Evolutionary conservation across 345 rosid genomes (phyloP), one percentile per base, ranked within the genome.

Genomic region (Excoecaria cochinchinensis): DNA sequence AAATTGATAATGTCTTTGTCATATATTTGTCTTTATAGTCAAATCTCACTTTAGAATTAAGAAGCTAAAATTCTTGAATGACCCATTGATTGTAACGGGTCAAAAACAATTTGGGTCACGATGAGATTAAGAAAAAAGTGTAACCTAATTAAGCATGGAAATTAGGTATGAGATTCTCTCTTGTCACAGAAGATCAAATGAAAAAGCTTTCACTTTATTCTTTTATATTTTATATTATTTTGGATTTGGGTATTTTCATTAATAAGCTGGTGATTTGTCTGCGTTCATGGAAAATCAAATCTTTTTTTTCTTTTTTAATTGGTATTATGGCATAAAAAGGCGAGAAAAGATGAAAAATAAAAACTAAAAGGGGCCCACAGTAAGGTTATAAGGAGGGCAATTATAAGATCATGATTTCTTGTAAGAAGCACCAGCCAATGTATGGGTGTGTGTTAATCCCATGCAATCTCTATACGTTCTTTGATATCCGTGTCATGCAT

Each of bases 371-470:
- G 39, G 44, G 12, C 82, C 40, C 22, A 44, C 46, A 56, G 69
- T 67, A 2, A 25, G 17, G 70, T 81, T 81, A 82, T 72, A 6
- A 44, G 51, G 74, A 84, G 76, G 53, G 87, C 87, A 87, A 91
- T 91, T 80, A 93, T 85, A 89, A 85, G 90, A 88, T 82, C 79
- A 91, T 91, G 93, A 91, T 93, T 85, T 90, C 84, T 89, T 75
- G 94, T 86, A 83, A 78, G 85, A 79, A 31, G 89, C 75, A 85
- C 77, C 75, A 58, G 50, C 84, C 81, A 88, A 62, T 84, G 36
- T 79, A 16, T 36, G 36, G 6, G 71, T 58, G 2, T 58, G 74
- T 78, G 40, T 71, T 75, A 75, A 72, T 76, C 80, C 85, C 98
- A 91, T 91, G 97, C 92, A 87, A 77, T 24, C 8, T 12, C 12